These are phyloP conservation scores for Tardiomyces depauwii DNA, from an alignment of 1,139 yeast genomes.

Conservation along the genomic window DNA sequence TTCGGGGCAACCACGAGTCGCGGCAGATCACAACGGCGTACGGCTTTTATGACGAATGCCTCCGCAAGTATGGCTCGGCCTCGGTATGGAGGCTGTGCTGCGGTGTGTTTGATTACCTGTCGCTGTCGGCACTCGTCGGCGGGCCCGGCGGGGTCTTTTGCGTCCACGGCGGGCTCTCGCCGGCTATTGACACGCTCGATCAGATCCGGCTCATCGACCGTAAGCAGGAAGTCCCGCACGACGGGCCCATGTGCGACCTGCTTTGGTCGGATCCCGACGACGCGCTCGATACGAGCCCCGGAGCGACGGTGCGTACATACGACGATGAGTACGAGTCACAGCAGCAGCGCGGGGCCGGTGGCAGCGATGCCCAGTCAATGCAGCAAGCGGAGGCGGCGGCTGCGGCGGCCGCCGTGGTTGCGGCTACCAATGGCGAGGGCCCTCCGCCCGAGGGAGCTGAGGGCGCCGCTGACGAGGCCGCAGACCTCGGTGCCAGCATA, in stretches of 20 bases:
- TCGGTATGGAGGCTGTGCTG: constrained; percentile 79
- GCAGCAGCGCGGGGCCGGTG: background rate
- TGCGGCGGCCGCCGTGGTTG: background rate
- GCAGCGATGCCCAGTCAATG: background rate
- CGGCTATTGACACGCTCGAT: constrained; percentile 74
- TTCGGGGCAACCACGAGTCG: constrained; percentile 94
- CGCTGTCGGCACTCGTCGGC: constrained; percentile 84
- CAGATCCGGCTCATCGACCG: constrained; percentile 77
- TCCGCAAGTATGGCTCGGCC: constrained; percentile 88
- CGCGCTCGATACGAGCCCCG: constrained; percentile 22
- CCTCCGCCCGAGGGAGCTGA: background rate
- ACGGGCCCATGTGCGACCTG: constrained; percentile 97
- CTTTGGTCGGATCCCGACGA: constrained; percentile 97
- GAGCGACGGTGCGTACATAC: background rate
- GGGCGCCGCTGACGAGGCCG: background rate
- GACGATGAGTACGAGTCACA: constrained; percentile 1
- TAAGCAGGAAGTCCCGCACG: constrained; percentile 95
- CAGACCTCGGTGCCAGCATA: background rate
- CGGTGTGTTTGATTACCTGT: constrained; percentile 79
- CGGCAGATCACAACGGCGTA: constrained; percentile 97
- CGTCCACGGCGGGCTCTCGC: constrained; percentile 94
- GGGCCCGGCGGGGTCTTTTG: constrained; percentile 73
- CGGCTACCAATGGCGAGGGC: background rate
- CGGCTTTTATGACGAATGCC: constrained; percentile 95
- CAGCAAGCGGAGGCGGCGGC: background rate